phyloP scores from a whole-genome alignment of 2,329 filamentous ascomycete genomes.

The Lasiodiplodia sp. region DNA sequence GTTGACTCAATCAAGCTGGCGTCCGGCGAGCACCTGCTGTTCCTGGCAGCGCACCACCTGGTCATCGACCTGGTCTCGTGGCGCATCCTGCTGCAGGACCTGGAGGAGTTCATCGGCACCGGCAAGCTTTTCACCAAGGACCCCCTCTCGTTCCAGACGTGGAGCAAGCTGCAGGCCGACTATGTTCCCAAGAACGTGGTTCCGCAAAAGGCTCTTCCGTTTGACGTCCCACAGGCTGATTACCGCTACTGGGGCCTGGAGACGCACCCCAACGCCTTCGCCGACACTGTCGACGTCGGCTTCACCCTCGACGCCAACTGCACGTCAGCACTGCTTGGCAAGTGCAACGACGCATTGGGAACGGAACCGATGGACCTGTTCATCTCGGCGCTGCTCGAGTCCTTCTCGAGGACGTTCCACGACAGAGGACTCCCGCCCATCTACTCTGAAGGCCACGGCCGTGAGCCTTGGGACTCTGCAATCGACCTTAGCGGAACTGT shows the following conservation, averaged over 20 bases:
- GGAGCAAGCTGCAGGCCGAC: constrained; percentile 43
- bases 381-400: constrained; percentile 6
- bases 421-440: constrained; percentile 28
- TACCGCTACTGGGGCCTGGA: constrained; percentile 50
- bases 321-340: constrained; percentile 34
- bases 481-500: constrained; percentile 37
- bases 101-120: constrained; percentile 42
- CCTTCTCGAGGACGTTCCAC: constrained; percentile 19
- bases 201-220: constrained; percentile 36
- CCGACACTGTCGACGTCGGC: constrained; percentile 42
- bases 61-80: constrained; percentile 50
- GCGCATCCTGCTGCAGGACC: constrained; percentile 48
- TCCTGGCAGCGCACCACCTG: constrained; percentile 39
- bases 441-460: constrained; percentile 36
- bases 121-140: constrained; percentile 38
- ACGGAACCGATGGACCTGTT: constrained; percentile 27
- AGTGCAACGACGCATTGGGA: constrained; percentile 20
- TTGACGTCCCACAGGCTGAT: constrained; percentile 39
- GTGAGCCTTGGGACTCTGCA: constrained; percentile 35
- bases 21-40: constrained; percentile 13
- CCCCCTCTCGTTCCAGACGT: constrained; percentile 47
- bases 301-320: constrained; percentile 42
- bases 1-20: constrained; percentile 30
- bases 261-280: constrained; percentile 41
- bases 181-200: constrained; percentile 36